Conservation (phyloP, 169 alveolate genomes). For the Cryptosporidium xiaoi region DNA sequence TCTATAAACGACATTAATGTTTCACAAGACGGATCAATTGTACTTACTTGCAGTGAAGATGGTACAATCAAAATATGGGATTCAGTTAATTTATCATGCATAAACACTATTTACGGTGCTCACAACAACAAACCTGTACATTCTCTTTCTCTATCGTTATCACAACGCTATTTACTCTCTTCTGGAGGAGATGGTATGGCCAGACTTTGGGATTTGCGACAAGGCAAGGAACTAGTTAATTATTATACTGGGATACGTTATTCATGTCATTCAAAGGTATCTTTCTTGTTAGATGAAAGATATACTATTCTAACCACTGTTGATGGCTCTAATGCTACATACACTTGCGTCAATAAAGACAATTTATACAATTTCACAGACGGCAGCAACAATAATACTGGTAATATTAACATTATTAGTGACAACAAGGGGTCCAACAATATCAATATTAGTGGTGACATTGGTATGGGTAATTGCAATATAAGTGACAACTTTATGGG, state of each 20-base stretch:
- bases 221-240: constrained; percentile 45
- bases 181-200: constrained; percentile 73
- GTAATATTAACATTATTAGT: not conserved
- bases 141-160: constrained; percentile 40
- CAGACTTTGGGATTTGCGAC: constrained; percentile 62
- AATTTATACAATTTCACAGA: too few species aligned
- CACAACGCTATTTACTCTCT: constrained; percentile 49
- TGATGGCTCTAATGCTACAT: constrained; percentile 8
- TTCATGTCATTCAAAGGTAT: constrained; percentile 63
- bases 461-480: not conserved
- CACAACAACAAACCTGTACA: constrained; percentile 49
- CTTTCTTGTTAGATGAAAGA: constrained; percentile 56
- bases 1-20: constrained; percentile 6
- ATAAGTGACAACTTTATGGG: not conserved
- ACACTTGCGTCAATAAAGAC: not conserved
- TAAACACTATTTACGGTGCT: constrained; percentile 54
- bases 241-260: constrained; percentile 47
- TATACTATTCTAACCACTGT: constrained; percentile 35
- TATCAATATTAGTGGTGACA: not conserved
- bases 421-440: not conserved
- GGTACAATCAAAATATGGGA: constrained; percentile 71
- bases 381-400: not conserved
- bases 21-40: constrained; percentile 57
- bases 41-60: constrained; percentile 54
- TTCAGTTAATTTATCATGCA: constrained; percentile 49